Conservation (phyloP, 179 eudicot genomes). For the Amaranthus tricolor region DNA sequence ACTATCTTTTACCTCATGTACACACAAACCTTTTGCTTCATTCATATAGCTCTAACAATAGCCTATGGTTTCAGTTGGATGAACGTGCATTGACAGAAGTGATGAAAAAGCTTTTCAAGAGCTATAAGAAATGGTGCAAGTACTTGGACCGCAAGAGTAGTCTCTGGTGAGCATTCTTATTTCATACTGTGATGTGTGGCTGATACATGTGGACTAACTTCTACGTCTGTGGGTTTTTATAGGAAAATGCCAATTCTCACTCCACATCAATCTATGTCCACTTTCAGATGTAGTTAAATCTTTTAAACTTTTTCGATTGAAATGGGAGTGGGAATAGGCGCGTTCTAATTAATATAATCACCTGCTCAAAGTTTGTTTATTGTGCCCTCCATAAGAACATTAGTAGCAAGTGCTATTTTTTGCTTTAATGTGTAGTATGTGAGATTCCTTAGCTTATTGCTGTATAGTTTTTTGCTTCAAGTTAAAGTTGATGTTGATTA, state of each 20-base stretch:
- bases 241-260: too few relatives aligned
- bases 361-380: not conserved
- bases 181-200: not conserved
- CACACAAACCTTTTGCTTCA: not conserved
- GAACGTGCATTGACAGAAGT: slow-evolving; percentile 90
- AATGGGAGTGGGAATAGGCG: too few relatives aligned
- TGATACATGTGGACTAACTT: not conserved
- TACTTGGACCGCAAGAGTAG: slow-evolving; percentile 98
- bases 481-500: slow-evolving; percentile 3
- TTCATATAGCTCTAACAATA: slow-evolving; percentile 11
- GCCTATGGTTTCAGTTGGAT: slow-evolving; percentile 60
- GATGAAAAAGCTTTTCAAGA: slow-evolving; percentile 98
- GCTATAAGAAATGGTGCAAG: slow-evolving; percentile 99
- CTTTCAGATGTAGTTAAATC: not conserved
- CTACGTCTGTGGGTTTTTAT: too few relatives aligned
- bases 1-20: not conserved
- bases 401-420: not conserved
- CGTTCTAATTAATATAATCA: not conserved
- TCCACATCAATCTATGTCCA: not conserved
- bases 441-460: not conserved
- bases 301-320: too few relatives aligned
- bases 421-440: not conserved
- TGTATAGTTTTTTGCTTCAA: not conserved
- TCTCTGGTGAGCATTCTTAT: slow-evolving; percentile 65
- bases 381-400: not conserved